A percentile compares a stretch with the other conserved stretches of the same genome.
Conservation (phyloP, 2,329 filamentous ascomycete genomes). For the Colletotrichum neosansevieriae region DNA sequence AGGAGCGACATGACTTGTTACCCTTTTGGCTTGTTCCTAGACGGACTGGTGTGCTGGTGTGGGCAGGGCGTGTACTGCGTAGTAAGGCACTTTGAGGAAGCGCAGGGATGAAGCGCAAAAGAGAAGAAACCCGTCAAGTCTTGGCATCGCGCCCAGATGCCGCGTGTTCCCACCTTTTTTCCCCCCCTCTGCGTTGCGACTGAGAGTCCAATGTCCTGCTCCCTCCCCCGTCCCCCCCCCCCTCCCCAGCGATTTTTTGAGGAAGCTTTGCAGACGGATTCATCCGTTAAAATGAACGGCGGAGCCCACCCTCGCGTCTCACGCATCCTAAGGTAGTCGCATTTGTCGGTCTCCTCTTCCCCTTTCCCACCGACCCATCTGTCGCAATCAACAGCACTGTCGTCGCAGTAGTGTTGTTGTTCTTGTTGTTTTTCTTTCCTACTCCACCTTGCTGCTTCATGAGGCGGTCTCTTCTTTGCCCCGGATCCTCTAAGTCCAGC, state of each 20-base stretch:
- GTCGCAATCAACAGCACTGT: constrained; percentile 8
- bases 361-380: neutral
- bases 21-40: constrained; percentile 8
- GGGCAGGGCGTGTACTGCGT: too few relatives aligned
- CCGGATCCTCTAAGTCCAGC: too few relatives aligned
- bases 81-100: too few relatives aligned
- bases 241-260: too few relatives aligned
- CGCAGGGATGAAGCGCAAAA: constrained; percentile 32
- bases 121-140: constrained; percentile 36
- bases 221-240: neutral
- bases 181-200: neutral
- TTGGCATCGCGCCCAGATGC: constrained; percentile 34
- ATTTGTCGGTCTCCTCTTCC: neutral
- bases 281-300: constrained; percentile 38
- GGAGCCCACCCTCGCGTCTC: constrained; percentile 16
- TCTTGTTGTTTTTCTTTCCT: neutral
- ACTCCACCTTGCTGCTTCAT: neutral
- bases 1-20: constrained; percentile 23
- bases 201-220: neutral
- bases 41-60: neutral
- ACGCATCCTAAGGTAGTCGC: neutral
- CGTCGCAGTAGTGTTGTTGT: neutral
- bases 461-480: neutral
- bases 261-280: neutral
- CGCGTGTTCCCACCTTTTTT: constrained; percentile 30